A percentile compares a stretch with the other conserved stretches of the same genome.
Conservation (phyloP, 1,139 yeast species). For the Hemisphaericaspora xylanilytica region DNA sequence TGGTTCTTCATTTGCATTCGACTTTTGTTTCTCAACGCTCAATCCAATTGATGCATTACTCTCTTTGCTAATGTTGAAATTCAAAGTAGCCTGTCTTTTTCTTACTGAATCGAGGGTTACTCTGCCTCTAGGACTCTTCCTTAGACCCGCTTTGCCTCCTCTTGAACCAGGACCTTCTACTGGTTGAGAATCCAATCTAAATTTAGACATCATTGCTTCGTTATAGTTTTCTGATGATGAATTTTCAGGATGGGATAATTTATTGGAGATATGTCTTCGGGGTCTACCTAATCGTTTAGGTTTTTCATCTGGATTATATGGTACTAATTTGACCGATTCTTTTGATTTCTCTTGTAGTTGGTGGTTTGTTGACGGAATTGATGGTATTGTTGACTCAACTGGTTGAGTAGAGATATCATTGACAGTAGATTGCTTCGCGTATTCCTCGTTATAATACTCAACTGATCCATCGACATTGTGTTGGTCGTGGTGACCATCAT, state of each 20-base stretch:
- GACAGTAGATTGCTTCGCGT: background rate
- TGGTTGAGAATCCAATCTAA: slow-evolving; percentile 38
- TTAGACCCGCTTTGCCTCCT: slow-evolving; percentile 31
- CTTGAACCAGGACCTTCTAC: slow-evolving; percentile 46
- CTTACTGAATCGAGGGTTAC: slow-evolving; percentile 23
- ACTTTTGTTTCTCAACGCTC: background rate
- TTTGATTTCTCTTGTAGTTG: background rate
- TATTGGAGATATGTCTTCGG: slow-evolving; percentile 24
- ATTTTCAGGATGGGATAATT: slow-evolving; percentile 23
- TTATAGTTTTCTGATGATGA: slow-evolving; percentile 31
- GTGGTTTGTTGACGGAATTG: too few species aligned
- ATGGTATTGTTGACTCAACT: background rate
- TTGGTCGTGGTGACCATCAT: too few species aligned
- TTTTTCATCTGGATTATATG: slow-evolving; percentile 32
- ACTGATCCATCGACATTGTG: background rate
- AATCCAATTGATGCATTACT: slow-evolving; percentile 1
- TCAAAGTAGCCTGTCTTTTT: slow-evolving; percentile 22
- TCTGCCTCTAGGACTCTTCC: slow-evolving; percentile 28
- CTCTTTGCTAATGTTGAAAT: slow-evolving; percentile 10
- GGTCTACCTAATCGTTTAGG: slow-evolving; percentile 39
- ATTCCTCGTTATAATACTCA: background rate
- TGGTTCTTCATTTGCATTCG: background rate
- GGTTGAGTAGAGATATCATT: too few species aligned
- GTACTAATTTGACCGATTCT: slow-evolving; percentile 26
- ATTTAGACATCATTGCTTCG: slow-evolving; percentile 34